Base-by-base conservation (phyloP, 2,329 filamentous ascomycete species). In the Calonectria henricotiae region DNA sequence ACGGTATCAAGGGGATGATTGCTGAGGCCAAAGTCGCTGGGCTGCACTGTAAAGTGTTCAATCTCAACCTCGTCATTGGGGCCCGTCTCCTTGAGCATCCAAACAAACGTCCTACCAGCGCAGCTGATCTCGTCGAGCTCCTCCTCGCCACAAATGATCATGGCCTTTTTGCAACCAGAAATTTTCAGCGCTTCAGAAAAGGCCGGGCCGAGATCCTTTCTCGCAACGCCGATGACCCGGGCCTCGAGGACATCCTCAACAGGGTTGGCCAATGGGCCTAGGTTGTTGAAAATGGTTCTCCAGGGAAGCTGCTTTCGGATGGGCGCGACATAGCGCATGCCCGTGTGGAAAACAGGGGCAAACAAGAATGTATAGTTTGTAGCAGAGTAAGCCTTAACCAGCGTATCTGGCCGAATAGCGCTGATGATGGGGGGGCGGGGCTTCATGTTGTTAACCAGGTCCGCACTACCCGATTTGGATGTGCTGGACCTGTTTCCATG, bases 281-380 rank as follows among this genome's bases (percentile, higher is more conserved):
- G 89, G 17, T 99, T 90, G 83, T 99, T 99, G 90, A 99, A 99
- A 75, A 99, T 96, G 2, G 96, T 99, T 77, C 96, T 91, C 88
- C 96, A 96, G 69, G 96, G 96, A 25, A 99, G 89, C 80, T 97
- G 93, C 79, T 91, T 93, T 72, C 96, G 92, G 73, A 98, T 92
- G 2, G 92, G 90, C 5, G 95, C 94, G 44, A 96, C 95, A 81
- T 95, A 92, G 80, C 91, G 92, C 92, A 98, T 98, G 58, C 95
- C 96, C 0, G 95, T 94, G 84, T 99, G 96, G 87, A 98, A 99
- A 75, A 96, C 93, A 44, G 96, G 96, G 0, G 96, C 96, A 80
- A 96, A 98, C 35, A 99, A 89, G 84, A 99, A 99, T 73, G 93
- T 93, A 85, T 98, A 99, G 84, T 97, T 98, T 72, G 92, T 93